Base-by-base conservation (phyloP, 1,284 basidiomycete species). In the Papiliotrema nemorosa region DNA sequence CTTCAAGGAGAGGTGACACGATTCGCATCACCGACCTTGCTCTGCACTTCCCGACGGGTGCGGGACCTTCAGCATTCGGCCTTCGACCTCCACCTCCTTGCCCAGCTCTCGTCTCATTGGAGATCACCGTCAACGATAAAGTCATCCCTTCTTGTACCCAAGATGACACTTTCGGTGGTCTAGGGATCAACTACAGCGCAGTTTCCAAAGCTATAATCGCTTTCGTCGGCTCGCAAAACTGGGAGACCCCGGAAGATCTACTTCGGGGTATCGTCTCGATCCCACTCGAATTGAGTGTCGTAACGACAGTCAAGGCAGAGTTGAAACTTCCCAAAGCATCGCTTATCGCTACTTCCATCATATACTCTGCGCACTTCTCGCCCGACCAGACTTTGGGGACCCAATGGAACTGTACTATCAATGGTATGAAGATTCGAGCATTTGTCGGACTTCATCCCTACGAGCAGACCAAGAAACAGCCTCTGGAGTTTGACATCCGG, bases 361-460 rank as follows among this genome's bases (percentile, higher is more conserved):
- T 62, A 0, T 63, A 69, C 44, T 22, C 29, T 14, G 53, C 39
- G 21, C 39, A 2, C n/a, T 35, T 27, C 18, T 14, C 44, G 26
- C 13, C 10, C 22, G 40, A 22, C 18, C 33, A 10, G 5, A 20
- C 22, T 27, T n/a, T 42, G 48, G 14, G 38, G n/a, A 4, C 25
- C n/a, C 35, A 27, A 14, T 47, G 56, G 36, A 49, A 36, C 33
- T 56, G 55, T 36, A 47, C 35, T 12, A 55, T 87, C 6, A 73
- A 77, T 18, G 78, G 80, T 53, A 69, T 90, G 5, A 72, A 77
- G 25, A 79, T 82, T 41, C 77, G 79, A 20, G 78, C 81, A 25
- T 80, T 90, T 49, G 77, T 91, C 42, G 89, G 88, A 0, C 78
- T 91, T 42, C 84, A 88, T 61, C 76, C 80, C 2, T 83, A 82